Base-by-base conservation (phyloP, 106 monocot species). In the Gastrodia elata region DNA sequence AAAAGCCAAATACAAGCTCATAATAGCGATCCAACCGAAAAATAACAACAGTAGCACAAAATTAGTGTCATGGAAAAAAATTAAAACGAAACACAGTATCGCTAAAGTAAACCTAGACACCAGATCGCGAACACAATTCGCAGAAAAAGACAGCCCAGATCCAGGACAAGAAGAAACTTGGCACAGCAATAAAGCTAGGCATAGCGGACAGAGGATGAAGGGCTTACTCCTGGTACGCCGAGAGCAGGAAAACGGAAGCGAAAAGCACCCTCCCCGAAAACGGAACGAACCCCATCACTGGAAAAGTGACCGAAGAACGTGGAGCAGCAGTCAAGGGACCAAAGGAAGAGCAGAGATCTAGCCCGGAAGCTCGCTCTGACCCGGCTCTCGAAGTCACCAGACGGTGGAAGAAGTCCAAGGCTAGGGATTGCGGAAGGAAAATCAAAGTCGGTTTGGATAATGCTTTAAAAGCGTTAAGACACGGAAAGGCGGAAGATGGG, bases 181-280 rank as follows among this genome's bases (percentile, higher is more conserved):
- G 24, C 26, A 13, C 3, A 26, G 10, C 38, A 24, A 39, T 25
- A 69, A 40, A 39, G 25, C 14, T 30, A 38, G 16, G 26, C 38
- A 69, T 24, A 13, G 35, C 38, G 41, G 74, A 40, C 9, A 9
- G 41, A 37, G 0, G 30, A 33, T n/a, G 46, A 33, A 30, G 38
- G 28, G 35, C 78, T 73, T 42, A 78, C 78, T 78, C 78, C 64
- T 78, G 78, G 46, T 78, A 78, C 28, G 78, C 78, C 8, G 78
- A 78, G 35, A 78, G 71, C 22, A 78, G 72, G 49, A 78, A 78
- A 38, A 73, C 65, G 42, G 78, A 64, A 37, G 78, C 78, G 38
- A 78, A 78, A 38, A 78, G 78, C 24, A 78, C 78, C 38, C 78
- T 65, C 49, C 78, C 78, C 27, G 73, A 64, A 38, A 78, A 78